Evolutionary conservation across 352 stramenopile species (phyloP).

Genomic region (Aphanomyces invadans): DNA sequence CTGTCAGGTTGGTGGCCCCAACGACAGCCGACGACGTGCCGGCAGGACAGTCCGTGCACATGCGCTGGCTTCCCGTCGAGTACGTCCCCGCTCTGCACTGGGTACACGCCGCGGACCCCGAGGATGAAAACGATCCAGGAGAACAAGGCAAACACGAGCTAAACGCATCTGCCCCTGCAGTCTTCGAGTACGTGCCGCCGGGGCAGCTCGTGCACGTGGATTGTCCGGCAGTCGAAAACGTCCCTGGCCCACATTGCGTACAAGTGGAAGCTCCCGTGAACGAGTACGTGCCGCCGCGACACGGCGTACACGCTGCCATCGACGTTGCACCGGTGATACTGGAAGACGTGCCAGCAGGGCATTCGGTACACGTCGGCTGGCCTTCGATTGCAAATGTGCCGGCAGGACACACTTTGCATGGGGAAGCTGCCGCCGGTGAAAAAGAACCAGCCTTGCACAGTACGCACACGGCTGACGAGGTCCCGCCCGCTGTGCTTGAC

Average conservation of each 20-base stretch:
- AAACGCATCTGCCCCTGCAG: not conserved
- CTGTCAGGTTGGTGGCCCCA: not conserved
- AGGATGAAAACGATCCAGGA: not conserved
- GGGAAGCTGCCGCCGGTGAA: not conserved
- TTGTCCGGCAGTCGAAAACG: not conserved
- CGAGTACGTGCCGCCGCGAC: not conserved
- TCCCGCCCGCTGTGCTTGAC: no score
- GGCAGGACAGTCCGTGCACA: not conserved
- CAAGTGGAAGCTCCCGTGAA: not conserved
- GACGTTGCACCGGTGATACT: not conserved
- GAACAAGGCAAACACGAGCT: not conserved
- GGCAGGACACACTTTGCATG: not conserved
- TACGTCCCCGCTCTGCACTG: not conserved
- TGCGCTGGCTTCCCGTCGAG: not conserved
- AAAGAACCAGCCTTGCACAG: not conserved
- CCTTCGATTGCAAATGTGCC: not conserved
- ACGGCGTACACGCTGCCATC: not conserved
- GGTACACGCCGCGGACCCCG: not conserved
- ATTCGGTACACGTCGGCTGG: not conserved
- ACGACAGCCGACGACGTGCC: not conserved
- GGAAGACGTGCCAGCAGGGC: not conserved
- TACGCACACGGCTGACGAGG: not conserved
- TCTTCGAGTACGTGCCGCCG: not conserved
- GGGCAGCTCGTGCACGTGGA: not conserved
- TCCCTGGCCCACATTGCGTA: not conserved